Evolutionary conservation across 306 rosid species (phyloP).

Genomic region (Delonix regia): DNA sequence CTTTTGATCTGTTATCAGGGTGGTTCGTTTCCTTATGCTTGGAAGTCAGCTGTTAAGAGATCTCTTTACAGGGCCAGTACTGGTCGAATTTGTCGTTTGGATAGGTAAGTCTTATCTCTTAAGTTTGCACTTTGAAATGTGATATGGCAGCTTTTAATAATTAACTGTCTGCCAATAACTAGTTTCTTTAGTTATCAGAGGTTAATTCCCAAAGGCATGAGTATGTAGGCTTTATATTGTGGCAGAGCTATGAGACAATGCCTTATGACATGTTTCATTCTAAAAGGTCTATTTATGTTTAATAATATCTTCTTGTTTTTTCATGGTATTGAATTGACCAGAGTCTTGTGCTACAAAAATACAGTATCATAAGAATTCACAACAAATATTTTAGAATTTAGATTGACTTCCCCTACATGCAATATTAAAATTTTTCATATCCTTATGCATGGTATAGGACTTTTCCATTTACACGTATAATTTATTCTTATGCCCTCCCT

Average conservation of each 20-base stretch:
- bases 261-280: neutral
- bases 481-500: neutral
- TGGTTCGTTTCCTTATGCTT: conserved; percentile 92
- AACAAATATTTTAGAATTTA: neutral
- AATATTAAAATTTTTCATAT: neutral
- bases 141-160: conserved; percentile 8
- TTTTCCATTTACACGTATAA: neutral
- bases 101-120: conserved; percentile 58
- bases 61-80: conserved; percentile 66
- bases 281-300: neutral
- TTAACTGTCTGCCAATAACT: neutral
- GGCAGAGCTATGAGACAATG: neutral
- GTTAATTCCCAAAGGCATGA: neutral
- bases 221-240: neutral
- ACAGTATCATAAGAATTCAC: neutral
- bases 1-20: conserved; percentile 60
- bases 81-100: conserved; percentile 72
- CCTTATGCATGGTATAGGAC: neutral
- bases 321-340: conserved; percentile 5
- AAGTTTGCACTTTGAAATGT: neutral
- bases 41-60: conserved; percentile 86
- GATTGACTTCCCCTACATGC: neutral
- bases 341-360: neutral
- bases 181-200: neutral
- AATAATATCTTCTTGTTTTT: neutral